Evolutionary conservation across 140 eudicot species (phyloP), one percentile per base, ranked within the genome.

Genomic region (Ambrosia hybrid): DNA sequence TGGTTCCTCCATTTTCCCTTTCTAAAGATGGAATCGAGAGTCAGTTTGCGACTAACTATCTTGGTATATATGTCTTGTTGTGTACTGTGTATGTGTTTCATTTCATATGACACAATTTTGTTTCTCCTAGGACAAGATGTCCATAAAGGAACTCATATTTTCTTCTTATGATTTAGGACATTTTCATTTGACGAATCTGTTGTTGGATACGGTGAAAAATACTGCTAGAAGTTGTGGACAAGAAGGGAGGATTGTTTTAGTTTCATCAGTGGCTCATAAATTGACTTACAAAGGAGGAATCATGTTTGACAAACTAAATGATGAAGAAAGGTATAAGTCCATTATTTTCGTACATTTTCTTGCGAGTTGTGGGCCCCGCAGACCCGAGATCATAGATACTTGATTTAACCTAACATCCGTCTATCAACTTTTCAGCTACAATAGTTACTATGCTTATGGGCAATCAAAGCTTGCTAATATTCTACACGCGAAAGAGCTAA

Each of bases 401-500:
- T 48, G 53, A 48, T 6, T 48, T 48, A 13, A 9, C 3, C 53
- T 48, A 9, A 48, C 53, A 48, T 48, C 53, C 53, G 9, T 48
- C 12, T 11, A 9, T 48, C 53, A 48, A 48, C 53, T 48, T 48
- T 48, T 48, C 53, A 49, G 55, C 55, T 49, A 49, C 55, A 49
- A 49, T 49, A 49, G 55, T 49, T 49, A 9, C 10, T 49, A 49
- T 11, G 55, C 55, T 11, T 49, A 49, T 49, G 55, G 55, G 55
- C 55, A 49, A 49, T 49, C 55, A 49, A 49, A 49, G 55, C 55
- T 49, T 49, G 55, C 55, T 49, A 49, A 46, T 49, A 73, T 76
- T 33, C 61, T 84, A 41, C 88, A 84, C 12, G 83, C 85, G n/a
- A 84, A 80, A 51, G 88, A 84, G 85, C 80, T 80, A 52, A 33